Evolutionary conservation across 805 yeast species (phyloP).

Genomic region (Lachancea fermentati): DNA sequence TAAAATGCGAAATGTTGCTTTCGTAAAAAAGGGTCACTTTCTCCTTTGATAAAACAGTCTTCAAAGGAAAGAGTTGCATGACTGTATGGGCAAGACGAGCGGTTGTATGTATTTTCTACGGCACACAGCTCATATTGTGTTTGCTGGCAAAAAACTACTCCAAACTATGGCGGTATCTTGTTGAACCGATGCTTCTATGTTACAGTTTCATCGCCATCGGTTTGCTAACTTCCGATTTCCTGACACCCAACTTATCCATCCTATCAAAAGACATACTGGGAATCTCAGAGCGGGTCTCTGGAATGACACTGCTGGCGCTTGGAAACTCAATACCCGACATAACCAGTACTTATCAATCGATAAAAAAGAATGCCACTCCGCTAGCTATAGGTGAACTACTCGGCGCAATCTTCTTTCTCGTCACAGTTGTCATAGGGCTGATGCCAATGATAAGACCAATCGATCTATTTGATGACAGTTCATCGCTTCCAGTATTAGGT

Average conservation of each 20-base stretch:
- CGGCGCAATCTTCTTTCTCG: slow-evolving; percentile 83
- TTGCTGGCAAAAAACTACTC: background rate
- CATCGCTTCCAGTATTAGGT: too few relatives aligned
- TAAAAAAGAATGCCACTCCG: slow-evolving; percentile 62
- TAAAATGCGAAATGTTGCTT: background rate
- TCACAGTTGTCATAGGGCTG: slow-evolving; percentile 73
- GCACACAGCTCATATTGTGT: background rate
- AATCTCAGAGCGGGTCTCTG: slow-evolving; percentile 73
- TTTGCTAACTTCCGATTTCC: slow-evolving; percentile 70
- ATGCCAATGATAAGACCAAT: slow-evolving; percentile 69
- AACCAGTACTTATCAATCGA: slow-evolving; percentile 75
- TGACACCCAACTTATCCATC: slow-evolving; percentile 71
- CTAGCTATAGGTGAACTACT: slow-evolving; percentile 86
- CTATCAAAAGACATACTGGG: slow-evolving; percentile 52
- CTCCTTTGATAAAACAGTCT: background rate
- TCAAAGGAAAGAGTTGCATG: background rate
- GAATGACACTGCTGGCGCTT: slow-evolving; percentile 79
- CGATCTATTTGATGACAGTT: slow-evolving; percentile 33
- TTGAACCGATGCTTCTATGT: slow-evolving; percentile 23
- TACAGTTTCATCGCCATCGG: slow-evolving; percentile 62
- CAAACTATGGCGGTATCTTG: slow-evolving; percentile 1
- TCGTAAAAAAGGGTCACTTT: background rate
- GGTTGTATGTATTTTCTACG: slow-evolving; percentile 5
- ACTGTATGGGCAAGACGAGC: slow-evolving; percentile 36
- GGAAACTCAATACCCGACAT: slow-evolving; percentile 95